Conservation (phyloP, 108 stramenopile genomes). For the Nannochloropsis oceanica region DNA sequence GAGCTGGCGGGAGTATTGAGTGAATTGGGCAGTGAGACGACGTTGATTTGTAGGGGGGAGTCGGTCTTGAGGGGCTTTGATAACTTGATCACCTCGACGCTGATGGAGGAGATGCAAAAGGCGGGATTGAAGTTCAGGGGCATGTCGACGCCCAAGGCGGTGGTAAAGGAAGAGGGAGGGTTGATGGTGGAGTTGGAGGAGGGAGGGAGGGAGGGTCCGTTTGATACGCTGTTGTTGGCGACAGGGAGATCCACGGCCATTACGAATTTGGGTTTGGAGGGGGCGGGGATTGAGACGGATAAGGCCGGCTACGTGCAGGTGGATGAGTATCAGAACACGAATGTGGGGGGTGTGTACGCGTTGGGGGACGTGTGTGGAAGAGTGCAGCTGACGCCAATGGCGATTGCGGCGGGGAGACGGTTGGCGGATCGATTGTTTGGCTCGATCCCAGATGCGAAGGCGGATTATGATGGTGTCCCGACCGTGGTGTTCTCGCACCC, state of each 20-base stretch:
- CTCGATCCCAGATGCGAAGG: constrained; percentile 38
- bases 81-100: constrained; percentile 39
- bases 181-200: constrained; percentile 19
- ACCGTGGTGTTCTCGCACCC: constrained; percentile 83
- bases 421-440: constrained; percentile 72
- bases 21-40: constrained; percentile 60
- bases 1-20: constrained; percentile 74
- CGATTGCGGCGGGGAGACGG: constrained; percentile 62
- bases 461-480: constrained; percentile 59
- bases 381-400: constrained; percentile 69
- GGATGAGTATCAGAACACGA: constrained; percentile 59
- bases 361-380: constrained; percentile 65
- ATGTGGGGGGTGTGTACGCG: constrained; percentile 47
- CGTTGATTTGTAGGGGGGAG: constrained; percentile 49
- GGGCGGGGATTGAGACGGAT: constrained; percentile 46
- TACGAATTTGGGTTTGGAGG: constrained; percentile 43
- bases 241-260: constrained; percentile 59
- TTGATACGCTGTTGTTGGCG: constrained; percentile 60
- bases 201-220: constrained; percentile 29
- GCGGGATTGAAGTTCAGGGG: constrained; percentile 48
- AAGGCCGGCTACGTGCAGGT: constrained; percentile 50
- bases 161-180: constrained; percentile 35
- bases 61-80: constrained; percentile 57
- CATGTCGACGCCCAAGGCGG: constrained; percentile 44
- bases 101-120: constrained; percentile 53